phyloP scores from a whole-genome alignment of 768 basidiomycete species.

The Phylloporus arenicola region DNA sequence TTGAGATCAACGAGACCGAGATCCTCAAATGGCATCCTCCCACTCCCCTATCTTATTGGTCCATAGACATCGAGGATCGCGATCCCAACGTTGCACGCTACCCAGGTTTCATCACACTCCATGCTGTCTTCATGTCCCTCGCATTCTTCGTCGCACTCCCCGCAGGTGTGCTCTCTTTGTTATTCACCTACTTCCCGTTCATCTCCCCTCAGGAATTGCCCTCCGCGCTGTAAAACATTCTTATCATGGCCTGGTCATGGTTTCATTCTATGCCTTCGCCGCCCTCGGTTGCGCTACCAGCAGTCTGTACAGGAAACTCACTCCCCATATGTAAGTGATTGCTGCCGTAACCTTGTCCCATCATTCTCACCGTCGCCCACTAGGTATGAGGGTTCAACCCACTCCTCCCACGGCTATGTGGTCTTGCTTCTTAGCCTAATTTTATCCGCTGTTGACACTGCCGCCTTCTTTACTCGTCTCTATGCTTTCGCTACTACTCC shows the following conservation, averaged over 20 bases:
- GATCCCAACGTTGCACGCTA: slow-evolving; percentile 43
- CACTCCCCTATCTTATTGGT: slow-evolving; percentile 78
- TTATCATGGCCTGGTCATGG: slow-evolving; percentile 51
- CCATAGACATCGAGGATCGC: slow-evolving; percentile 63
- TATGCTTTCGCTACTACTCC: slow-evolving; percentile 41
- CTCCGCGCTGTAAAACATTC: slow-evolving; percentile 74
- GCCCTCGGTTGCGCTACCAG: slow-evolving; percentile 64
- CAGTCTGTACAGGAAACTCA: slow-evolving; percentile 68
- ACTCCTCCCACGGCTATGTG: slow-evolving; percentile 60
- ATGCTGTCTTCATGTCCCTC: slow-evolving; percentile 65
- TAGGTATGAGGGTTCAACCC: slow-evolving; percentile 67
- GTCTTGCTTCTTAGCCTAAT: slow-evolving; percentile 41
- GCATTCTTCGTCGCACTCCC: slow-evolving; percentile 86
- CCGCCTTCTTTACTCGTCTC: slow-evolving; percentile 46
- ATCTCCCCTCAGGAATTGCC: slow-evolving; percentile 54
- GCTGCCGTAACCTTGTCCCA: slow-evolving; percentile 13
- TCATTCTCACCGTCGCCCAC: slow-evolving; percentile 9
- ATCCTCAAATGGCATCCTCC: slow-evolving; percentile 58
- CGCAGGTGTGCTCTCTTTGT: slow-evolving; percentile 47
- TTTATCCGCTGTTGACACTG: slow-evolving; percentile 51
- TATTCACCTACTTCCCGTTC: background rate
- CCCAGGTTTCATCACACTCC: slow-evolving; percentile 67
- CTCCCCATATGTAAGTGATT: slow-evolving; percentile 69
- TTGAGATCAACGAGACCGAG: slow-evolving; percentile 75
- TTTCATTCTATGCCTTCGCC: slow-evolving; percentile 57